Evolutionary conservation across 495 filamentous ascomycete species (phyloP), one percentile per base, ranked within the genome.

Genomic region (Apiosordaria backusii): DNA sequence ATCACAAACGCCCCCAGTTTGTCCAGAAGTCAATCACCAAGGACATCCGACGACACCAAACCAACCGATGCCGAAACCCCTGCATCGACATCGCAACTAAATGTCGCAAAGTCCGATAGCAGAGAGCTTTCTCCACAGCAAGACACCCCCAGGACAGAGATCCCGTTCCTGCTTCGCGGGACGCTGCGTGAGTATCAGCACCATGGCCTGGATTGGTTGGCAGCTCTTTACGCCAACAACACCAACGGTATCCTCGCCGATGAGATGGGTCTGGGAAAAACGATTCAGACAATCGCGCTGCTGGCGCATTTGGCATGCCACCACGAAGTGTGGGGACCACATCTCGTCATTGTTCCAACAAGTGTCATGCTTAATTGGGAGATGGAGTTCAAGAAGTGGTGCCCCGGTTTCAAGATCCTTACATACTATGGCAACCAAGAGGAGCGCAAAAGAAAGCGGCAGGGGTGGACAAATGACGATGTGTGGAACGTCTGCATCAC

Each of bases 341-440:
- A 99, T 82, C 80, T 99, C 22, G 90, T 99, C 50, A 90, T 99
- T 67, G 96, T 99, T 6, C 96, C 96, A 2, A 98, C 96, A 9
- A 97, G 93, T 78, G 96, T 99, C 27, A 97, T 99, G 83, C 87
- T 99, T 61, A 99, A 99, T 75, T 99, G 96, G 96, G 96, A 98
- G 75, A 97, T 97, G 89, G 96, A 99, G 77, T 99, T 99, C 83
- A 98, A 98, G 73, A 98, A 98, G 77, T 99, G 93, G 88, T 93
- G 92, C 60, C 96, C 96, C 15, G 96, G 96, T 2, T 99, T 99
- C 84, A 98, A 97, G 74, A 93, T 98, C 66, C 87, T 98, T 68
- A 93, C 93, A 2, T 99, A 99, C 80, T 98, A 98, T 74, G 96
- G 96, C 16, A 90, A 86, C 52, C 87, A 90, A 71, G 95, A 98